A percentile compares a stretch with the other conserved stretches of the same genome.
These are phyloP conservation scores for Aspergillus hortae DNA, from an alignment of 2,329 filamentous ascomycete genomes.

Conservation along the genomic window DNA sequence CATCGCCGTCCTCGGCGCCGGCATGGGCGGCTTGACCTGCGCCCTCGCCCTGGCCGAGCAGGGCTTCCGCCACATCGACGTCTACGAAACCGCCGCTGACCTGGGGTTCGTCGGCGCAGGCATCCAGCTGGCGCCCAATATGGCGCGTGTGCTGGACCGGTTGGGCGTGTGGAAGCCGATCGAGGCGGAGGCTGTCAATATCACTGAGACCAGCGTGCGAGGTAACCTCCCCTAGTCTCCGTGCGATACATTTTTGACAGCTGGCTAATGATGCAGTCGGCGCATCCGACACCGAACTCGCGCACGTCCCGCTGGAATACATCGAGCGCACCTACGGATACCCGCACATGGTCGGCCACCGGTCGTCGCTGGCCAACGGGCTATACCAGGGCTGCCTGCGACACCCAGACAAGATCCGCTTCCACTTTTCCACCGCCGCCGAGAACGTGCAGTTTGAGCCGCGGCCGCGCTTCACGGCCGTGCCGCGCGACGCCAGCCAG, in stretches of 20 bases:
- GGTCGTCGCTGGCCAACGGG: conserved; percentile 65
- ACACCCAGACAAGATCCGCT: conserved; percentile 58
- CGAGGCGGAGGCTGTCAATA: conserved; percentile 65
- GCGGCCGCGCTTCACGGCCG: conserved; percentile 57
- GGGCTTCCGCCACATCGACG: conserved; percentile 69
- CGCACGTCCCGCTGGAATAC: conserved; percentile 66
- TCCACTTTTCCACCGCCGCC: conserved; percentile 62
- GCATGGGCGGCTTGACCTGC: conserved; percentile 73
- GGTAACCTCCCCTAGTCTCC: conserved; percentile 35
- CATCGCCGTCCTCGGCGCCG: conserved; percentile 49
- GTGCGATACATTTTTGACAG: too few species aligned
- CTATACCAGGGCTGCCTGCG: conserved; percentile 68
- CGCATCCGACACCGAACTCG: conserved; percentile 64
- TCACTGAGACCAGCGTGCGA: conserved; percentile 69
- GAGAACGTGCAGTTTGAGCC: conserved; percentile 58
- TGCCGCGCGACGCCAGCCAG: conserved; percentile 52
- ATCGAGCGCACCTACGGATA: conserved; percentile 67
- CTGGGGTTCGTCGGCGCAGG: conserved; percentile 81
- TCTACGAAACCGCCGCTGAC: conserved; percentile 70
- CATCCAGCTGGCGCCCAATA: conserved; percentile 80
- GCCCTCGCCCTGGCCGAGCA: conserved; percentile 72
- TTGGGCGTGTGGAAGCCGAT: conserved; percentile 72
- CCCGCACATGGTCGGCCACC: conserved; percentile 77
- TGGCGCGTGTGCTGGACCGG: conserved; percentile 70
- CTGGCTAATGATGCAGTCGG: conserved; percentile 50